Evolutionary conservation across 371 early-diverging fungal species (phyloP), one percentile per base, ranked within the genome.

Genomic region (Chytridium lagenaria): DNA sequence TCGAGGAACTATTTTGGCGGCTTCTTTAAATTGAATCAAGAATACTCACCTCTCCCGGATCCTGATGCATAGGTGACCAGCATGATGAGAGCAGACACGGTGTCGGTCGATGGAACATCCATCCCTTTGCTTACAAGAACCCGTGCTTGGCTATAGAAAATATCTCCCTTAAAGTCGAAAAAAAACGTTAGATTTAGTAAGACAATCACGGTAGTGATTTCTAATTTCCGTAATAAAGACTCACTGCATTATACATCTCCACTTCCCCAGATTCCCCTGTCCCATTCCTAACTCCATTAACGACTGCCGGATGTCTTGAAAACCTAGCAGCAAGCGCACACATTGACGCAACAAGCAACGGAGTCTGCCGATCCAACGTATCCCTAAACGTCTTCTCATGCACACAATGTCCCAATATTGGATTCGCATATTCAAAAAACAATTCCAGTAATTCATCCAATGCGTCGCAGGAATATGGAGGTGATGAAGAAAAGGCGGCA

Each of bases 241-340:
- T 71, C 49, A 61, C 51, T 37, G 49, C 73, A 37, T 33, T 67
- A 31, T 67, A 67, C 65, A 66, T 67, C 40, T 68, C 51, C 59
- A 36, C 40, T 26, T 28, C 37, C 26, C 7, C 72, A 10, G 26
- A 49, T 23, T 44, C 44, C 19, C 44, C 44, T 44, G 12, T 10
- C 57, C 57, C 57, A 30, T 16, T 34, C 36, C 33, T 19, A 63
- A 23, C 63, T 2, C 5, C 37, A 10, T 5, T 59, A 5, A 38
- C 22, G 19, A 73, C 50, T 16, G 69, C 73, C 30, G 73, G 67
- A 59, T 73, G 73, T 44, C 37, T 73, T 38, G 73, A 73, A 50
- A 38, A 74, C 63, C 74, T 57, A 15, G 69, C 61, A 12, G 74
- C 74, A 19, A 74, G 28, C 28, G 74, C 74, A 52, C 49, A 74